Evolutionary conservation across 2,329 filamentous ascomycete species (phyloP).

Genomic region (Xylaria sp.): DNA sequence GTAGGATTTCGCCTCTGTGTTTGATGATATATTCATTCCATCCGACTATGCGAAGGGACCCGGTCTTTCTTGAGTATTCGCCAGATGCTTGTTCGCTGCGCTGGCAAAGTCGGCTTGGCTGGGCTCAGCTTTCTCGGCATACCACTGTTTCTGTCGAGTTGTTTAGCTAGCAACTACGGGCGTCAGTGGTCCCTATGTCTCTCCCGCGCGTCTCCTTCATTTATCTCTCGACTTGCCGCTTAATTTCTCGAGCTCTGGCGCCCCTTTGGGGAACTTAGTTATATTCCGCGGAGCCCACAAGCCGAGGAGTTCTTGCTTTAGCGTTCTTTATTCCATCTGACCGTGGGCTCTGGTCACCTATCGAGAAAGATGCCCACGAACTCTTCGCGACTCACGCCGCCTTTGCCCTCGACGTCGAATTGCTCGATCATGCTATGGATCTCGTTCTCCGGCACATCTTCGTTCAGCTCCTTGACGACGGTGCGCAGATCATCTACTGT

Average conservation of each 20-base stretch:
- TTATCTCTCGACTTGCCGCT: constrained; percentile 42
- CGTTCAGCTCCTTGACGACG: constrained; percentile 90
- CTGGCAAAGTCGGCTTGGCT: not conserved
- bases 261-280: not conserved
- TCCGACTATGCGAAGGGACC: too few relatives aligned
- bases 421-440: constrained; percentile 97
- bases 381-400: constrained; percentile 76
- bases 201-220: not conserved
- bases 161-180: not conserved
- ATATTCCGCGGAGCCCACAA: constrained; percentile 4
- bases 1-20: not conserved
- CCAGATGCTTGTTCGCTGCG: not conserved
- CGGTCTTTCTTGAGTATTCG: constrained; percentile 1
- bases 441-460: constrained; percentile 93
- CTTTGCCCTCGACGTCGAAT: constrained; percentile 94
- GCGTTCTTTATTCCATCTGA: constrained; percentile 4
- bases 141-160: not conserved
- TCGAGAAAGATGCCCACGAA: constrained; percentile 68
- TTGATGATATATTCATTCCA: not conserved
- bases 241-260: constrained; percentile 10
- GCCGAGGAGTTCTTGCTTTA: constrained; percentile 4
- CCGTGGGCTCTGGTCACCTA: constrained; percentile 40
- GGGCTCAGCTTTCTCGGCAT: not conserved
- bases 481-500: constrained; percentile 87
- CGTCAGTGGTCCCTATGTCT: not conserved